Conservation (phyloP, 306 rosid genomes). For the Benincasa hispida region DNA sequence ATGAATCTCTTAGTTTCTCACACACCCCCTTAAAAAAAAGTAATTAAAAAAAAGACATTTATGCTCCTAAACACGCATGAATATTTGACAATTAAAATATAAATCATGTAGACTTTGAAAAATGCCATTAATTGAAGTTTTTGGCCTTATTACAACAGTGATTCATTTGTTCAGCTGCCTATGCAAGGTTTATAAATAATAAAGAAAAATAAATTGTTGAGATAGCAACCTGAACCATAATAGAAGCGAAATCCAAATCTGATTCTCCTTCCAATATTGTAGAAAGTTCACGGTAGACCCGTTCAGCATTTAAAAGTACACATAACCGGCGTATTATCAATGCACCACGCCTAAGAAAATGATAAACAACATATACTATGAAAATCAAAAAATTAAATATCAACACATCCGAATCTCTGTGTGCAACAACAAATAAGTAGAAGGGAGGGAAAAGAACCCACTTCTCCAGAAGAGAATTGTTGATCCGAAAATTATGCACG, state of each 20-base stretch:
- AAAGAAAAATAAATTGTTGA: constrained; percentile 2
- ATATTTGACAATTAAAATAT: background rate
- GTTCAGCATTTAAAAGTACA: constrained; percentile 89
- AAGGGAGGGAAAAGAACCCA: constrained; percentile 21
- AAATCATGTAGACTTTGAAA: background rate
- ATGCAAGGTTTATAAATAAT: constrained; percentile 5
- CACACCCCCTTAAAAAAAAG: background rate
- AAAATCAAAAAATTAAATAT: background rate
- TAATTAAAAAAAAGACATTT: no score
- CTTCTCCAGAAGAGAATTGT: constrained; percentile 86
- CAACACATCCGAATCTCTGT: background rate
- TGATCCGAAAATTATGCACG: constrained; percentile 61
- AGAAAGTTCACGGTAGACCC: constrained; percentile 86
- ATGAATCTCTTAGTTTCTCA: background rate
- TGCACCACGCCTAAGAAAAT: constrained; percentile 73
- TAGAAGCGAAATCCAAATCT: constrained; percentile 77
- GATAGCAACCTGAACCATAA: constrained; percentile 83
- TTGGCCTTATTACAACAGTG: background rate
- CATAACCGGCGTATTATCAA: constrained; percentile 87
- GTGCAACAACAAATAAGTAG: constrained; percentile 1
- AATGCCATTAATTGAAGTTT: background rate
- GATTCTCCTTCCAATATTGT: constrained; percentile 75
- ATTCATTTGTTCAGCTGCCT: background rate
- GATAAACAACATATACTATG: constrained; percentile 7
- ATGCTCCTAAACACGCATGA: background rate